Base-by-base conservation (phyloP, 1,284 basidiomycete genomes). In the Tylopilus sp. region DNA sequence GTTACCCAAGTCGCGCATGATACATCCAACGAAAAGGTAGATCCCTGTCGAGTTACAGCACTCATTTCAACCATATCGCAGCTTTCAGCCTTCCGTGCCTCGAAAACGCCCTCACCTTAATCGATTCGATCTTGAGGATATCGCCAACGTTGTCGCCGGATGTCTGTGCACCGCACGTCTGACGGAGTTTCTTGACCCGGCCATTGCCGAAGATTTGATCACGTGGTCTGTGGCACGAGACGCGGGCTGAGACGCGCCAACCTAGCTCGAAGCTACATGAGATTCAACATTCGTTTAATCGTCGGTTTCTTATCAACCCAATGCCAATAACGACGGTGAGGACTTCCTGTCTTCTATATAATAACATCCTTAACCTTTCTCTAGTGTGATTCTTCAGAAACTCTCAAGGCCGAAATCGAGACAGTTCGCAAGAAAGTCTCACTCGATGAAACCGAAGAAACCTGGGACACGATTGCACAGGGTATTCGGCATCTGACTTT, bases 361-460 rank as follows among this genome's bases (percentile, higher is more conserved):
- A 30, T 3, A 31, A 2, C 15, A 4, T 7, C 10, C n/a, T 26
- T 57, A 9, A 68, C 33, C 4, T 28, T 40, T 18, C 11, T 12
- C 20, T 46, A 67, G 68, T 77, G 74, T 47, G 52, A 59, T 51
- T 73, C 73, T 31, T 50, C 59, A 30, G 57, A 59, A 41, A 58
- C 57, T 43, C 58, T 81, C n/a, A 64, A 61, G 53, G 49, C 63
- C 18, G 71, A 79, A 56, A 59, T 80, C 43, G 72, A 74, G n/a
- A 38, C 59, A 18, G 59, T 80, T 26, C 73, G 72, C 45, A 58
- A 67, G 34, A 69, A 74, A 35, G 62, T 91, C 14, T 64, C 70
- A 40, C 69, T 81, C n/a, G 63, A 74, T 29, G 90, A 93, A 69
- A 83, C 85, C 2, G 91, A 93, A 64, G 88, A 93, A 35, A 82